Conservation (phyloP, 1,284 basidiomycete species). For the Ustilago crameri region DNA sequence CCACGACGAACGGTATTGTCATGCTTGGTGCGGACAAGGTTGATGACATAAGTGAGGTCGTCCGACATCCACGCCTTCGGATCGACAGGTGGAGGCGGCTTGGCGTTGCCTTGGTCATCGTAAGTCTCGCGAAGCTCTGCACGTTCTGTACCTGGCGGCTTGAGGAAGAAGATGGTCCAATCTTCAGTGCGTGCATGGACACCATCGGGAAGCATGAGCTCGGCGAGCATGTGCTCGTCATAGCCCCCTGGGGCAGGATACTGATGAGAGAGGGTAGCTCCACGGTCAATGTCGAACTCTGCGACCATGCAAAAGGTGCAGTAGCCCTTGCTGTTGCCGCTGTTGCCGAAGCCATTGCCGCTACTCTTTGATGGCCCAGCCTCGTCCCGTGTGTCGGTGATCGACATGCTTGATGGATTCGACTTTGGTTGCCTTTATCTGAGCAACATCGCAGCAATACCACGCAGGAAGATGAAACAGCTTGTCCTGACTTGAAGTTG, state of each 20-base stretch:
- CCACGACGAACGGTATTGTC: constrained; percentile 88
- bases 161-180: constrained; percentile 96
- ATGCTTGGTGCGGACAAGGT: constrained; percentile 93
- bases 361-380: neutral
- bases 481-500: no score
- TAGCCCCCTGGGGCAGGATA: constrained; percentile 58
- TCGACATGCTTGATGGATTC: constrained; percentile 21
- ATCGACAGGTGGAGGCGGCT: constrained; percentile 4
- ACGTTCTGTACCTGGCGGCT: constrained; percentile 28
- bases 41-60: constrained; percentile 79
- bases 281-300: constrained; percentile 64
- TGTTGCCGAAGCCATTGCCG: neutral
- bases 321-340: constrained; percentile 22
- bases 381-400: constrained; percentile 14
- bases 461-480: no score
- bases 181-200: constrained; percentile 93
- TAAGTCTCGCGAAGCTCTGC: constrained; percentile 7
- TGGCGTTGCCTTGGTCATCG: constrained; percentile 7
- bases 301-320: constrained; percentile 63
- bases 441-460: neutral
- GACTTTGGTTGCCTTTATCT: neutral
- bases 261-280: constrained; percentile 58
- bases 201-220: constrained; percentile 97
- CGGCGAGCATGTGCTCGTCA: constrained; percentile 78
- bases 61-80: constrained; percentile 30